phyloP scores from a whole-genome alignment of 331 rosid genomes.

The Malus hybrid region DNA sequence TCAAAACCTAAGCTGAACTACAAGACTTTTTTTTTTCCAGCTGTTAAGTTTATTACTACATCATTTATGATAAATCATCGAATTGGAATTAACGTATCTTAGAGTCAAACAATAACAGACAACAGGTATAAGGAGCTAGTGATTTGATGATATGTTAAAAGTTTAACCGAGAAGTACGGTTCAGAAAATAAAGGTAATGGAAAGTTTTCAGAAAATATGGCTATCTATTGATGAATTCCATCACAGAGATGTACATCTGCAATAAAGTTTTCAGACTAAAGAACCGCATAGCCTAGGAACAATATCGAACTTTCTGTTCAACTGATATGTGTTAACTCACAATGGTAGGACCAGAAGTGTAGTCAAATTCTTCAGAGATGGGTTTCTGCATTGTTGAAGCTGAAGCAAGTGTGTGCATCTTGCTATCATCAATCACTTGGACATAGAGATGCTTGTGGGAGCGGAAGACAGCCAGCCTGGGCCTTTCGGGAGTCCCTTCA shows the following conservation, averaged over 20 bases:
- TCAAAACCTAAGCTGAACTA: neutral
- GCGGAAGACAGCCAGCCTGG: constrained; percentile 81
- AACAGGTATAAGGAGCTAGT: neutral
- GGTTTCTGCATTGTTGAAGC: constrained; percentile 88
- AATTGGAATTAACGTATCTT: neutral
- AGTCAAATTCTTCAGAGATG: constrained; percentile 60
- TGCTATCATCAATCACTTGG: constrained; percentile 93
- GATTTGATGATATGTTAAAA: neutral
- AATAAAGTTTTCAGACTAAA: neutral
- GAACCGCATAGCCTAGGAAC: constrained; percentile 1
- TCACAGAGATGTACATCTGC: neutral
- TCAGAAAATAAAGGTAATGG: neutral
- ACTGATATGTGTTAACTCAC: constrained; percentile 39
- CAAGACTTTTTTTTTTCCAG: neutral
- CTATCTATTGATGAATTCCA: neutral
- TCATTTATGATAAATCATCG: neutral
- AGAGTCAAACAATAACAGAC: neutral
- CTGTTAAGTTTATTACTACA: neutral
- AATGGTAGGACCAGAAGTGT: constrained; percentile 69
- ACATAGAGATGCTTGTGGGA: constrained; percentile 89
- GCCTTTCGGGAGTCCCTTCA: constrained; percentile 95
- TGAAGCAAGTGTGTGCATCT: constrained; percentile 88
- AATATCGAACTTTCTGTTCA: neutral
- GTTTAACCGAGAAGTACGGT: neutral
- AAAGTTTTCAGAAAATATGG: neutral